Evolutionary conservation across 306 rosid species (phyloP), one percentile per base, ranked within the genome.

Genomic region (Cucumis melo): DNA sequence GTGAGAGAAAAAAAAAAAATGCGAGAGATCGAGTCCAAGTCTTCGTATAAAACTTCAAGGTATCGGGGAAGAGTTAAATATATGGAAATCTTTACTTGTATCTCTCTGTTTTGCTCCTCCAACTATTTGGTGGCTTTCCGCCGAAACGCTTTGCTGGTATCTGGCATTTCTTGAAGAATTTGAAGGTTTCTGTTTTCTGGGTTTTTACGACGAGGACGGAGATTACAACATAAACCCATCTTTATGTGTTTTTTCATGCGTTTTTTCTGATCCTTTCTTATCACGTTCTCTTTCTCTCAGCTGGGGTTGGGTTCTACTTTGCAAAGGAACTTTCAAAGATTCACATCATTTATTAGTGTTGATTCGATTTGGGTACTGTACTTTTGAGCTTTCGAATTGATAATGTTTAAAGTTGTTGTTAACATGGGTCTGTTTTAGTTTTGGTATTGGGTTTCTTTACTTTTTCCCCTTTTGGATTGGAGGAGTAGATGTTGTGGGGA

Each of bases 21-120:
- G 87, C 76, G 72, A 91, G 89, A 87, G 90, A 93, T 88, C 92
- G 74, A 74, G 73, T 20, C 56, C 66, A 70, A 79, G 78, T 85
- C 77, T 73, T 55, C 59, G 65, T 84, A 80, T 84, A 80, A 61
- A 78, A 63, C 80, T 29, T 78, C 66, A 50, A 8, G 12, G 36
- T 65, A 10, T 24, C 17, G 48, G 74, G 78, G 42, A 73, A 39
- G 32, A 50, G 62, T 76, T 83, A 72, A 79, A 79, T 57, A 61
- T 51, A 32, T 42, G 81, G 48, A 74, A 29, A 75, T 78, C 72
- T 85, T 71, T 21, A 38, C 59, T 21, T 19, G 76, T 32, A 58
- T 75, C 54, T 74, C 65, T 61, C 73, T 84, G 60, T n/a, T 78
- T 11, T 42, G 20, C 23, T 77, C 27, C 58, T 46, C 73, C 32